Percentiles rank a stretch among this genome's conserved stretches.
Conservation (phyloP, 2,329 filamentous ascomycete species). For the Scedosporium minutisporum region DNA sequence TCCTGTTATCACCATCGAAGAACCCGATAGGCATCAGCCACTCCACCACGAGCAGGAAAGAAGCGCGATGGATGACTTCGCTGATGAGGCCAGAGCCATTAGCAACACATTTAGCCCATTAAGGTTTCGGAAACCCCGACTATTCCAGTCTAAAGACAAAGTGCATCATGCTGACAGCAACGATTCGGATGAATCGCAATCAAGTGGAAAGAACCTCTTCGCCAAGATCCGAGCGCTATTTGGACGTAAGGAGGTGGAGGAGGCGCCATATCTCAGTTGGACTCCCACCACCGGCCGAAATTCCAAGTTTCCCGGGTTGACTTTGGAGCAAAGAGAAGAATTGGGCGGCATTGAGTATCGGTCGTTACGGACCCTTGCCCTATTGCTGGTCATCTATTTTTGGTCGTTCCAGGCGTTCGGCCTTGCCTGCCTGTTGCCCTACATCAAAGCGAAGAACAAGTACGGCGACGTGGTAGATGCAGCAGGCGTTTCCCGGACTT, state of each 20-base stretch:
- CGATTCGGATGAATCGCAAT: background rate
- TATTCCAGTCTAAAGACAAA: conserved; percentile 26
- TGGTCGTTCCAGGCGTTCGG: conserved; percentile 74
- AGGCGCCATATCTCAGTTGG: conserved; percentile 88
- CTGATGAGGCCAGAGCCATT: conserved; percentile 32
- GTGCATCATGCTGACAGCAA: conserved; percentile 21
- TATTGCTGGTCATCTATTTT: conserved; percentile 72
- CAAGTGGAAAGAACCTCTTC: background rate
- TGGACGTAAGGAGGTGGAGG: conserved; percentile 12
- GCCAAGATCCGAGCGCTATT: background rate
- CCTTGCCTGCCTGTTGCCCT: conserved; percentile 64
- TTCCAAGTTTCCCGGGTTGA: conserved; percentile 80
- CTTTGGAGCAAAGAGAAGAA: conserved; percentile 86
- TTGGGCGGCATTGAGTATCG: conserved; percentile 94
- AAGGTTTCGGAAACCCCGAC: conserved; percentile 32
- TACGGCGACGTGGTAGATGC: conserved; percentile 58
- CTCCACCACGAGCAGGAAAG: background rate
- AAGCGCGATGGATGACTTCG: conserved; percentile 21
- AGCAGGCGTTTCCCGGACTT: conserved; percentile 55
- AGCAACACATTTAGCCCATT: conserved; percentile 29
- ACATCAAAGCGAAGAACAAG: conserved; percentile 56
- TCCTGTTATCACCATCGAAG: conserved; percentile 43
- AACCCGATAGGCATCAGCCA: conserved; percentile 36
- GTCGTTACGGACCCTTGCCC: conserved; percentile 73
- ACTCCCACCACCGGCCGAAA: conserved; percentile 88